phyloP scores from a whole-genome alignment of 768 basidiomycete genomes.

The Leccinum subgranulosum region DNA sequence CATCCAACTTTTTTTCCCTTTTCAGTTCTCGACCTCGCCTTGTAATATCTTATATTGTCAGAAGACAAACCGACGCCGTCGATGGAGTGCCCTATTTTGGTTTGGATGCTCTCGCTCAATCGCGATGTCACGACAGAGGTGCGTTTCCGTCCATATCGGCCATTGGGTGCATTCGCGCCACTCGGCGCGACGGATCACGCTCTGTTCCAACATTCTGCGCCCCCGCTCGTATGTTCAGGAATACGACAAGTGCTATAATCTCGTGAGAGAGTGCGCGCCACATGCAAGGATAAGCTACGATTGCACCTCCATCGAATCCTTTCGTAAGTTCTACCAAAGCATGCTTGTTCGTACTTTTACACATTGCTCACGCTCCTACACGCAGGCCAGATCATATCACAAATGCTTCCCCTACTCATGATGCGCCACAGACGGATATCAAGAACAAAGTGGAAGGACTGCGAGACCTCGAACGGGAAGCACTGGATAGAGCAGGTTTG shows the following conservation, averaged over 20 bases:
- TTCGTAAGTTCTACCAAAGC: conserved; percentile 49
- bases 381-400: conserved; percentile 65
- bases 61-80: not conserved
- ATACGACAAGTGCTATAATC: conserved; percentile 63
- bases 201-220: not conserved
- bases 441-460: conserved; percentile 69
- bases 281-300: conserved; percentile 53
- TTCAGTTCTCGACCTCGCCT: not conserved
- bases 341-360: not conserved
- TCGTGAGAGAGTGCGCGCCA: conserved; percentile 59
- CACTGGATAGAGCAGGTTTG: conserved; percentile 80
- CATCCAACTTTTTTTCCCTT: not conserved
- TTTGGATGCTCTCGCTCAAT: conserved; percentile 80
- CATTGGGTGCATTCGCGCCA: not conserved
- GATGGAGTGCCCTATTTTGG: conserved; percentile 65
- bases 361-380: not conserved
- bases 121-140: conserved; percentile 69
- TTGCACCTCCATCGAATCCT: conserved; percentile 57
- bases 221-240: conserved; percentile 44
- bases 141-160: conserved; percentile 16
- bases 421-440: conserved; percentile 83
- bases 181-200: conserved; percentile 3
- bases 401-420: conserved; percentile 79
- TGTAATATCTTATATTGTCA: conserved; percentile 2
- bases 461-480: conserved; percentile 57